These are phyloP conservation scores for Penicillium paxilli DNA, from an alignment of 495 filamentous ascomycete species.

Conservation along the genomic window DNA sequence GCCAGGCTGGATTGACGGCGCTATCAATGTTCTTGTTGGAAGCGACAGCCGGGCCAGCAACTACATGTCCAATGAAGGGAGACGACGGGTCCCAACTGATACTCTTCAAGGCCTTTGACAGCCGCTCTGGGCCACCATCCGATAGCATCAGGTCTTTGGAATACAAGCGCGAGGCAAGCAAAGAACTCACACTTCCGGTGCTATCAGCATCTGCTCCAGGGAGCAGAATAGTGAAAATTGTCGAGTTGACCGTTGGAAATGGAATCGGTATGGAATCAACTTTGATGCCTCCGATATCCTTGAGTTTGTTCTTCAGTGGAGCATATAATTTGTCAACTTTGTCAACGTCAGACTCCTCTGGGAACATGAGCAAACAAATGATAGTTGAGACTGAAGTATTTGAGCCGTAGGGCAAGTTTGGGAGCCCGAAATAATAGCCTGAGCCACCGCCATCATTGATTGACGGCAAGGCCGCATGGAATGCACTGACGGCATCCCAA, in stretches of 20 bases:
- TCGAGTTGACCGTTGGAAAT: slow-evolving; percentile 21
- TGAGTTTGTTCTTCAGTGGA: slow-evolving; percentile 18
- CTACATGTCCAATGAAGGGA: slow-evolving; percentile 23
- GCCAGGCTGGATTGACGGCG: slow-evolving; percentile 40
- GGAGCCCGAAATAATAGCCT: slow-evolving; percentile 38
- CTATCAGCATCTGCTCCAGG: slow-evolving; percentile 15
- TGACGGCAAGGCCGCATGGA: slow-evolving; percentile 24
- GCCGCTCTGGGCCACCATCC: slow-evolving; percentile 20
- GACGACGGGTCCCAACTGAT: slow-evolving; percentile 12
- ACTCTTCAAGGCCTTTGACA: slow-evolving; percentile 22
- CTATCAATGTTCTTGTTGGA: slow-evolving; percentile 29
- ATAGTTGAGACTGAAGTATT: slow-evolving; percentile 15
- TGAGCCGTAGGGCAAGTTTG: slow-evolving; percentile 15
- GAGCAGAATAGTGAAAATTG: slow-evolving; percentile 15
- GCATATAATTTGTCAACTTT: slow-evolving; percentile 16
- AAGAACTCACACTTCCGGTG: slow-evolving; percentile 12
- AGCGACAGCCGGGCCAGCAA: slow-evolving; percentile 34
- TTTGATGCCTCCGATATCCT: slow-evolving; percentile 12
- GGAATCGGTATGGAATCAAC: slow-evolving; percentile 8
- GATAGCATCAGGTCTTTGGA: slow-evolving; percentile 30
- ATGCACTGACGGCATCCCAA: slow-evolving; percentile 33
- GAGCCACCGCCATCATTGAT: slow-evolving; percentile 36
- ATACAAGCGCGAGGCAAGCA: slow-evolving; percentile 29
- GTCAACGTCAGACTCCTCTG: slow-evolving; percentile 21
- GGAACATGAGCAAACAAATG: slow-evolving; percentile 20